phyloP scores from a whole-genome alignment of 352 stramenopile species.

The Saprolegnia diclina region DNA sequence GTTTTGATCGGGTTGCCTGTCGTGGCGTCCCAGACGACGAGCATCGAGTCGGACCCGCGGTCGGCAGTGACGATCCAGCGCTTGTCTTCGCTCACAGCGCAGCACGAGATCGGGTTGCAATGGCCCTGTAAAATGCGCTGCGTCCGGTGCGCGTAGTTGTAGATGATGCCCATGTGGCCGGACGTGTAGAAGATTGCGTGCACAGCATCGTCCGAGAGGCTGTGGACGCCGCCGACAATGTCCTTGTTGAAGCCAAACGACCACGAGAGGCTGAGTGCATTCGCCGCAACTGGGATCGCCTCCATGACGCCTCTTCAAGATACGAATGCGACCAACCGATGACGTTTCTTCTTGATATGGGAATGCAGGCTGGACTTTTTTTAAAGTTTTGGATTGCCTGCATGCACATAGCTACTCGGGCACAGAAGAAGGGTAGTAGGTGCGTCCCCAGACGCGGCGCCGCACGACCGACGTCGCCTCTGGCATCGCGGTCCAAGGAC shows the following conservation, averaged over 20 bases:
- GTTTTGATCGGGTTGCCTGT: constrained; percentile 87
- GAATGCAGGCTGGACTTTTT: too few relatives aligned
- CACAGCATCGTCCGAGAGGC: constrained; percentile 55
- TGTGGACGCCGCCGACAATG: constrained; percentile 81
- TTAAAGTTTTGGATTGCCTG: too few relatives aligned
- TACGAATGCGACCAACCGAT: neutral
- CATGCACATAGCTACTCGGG: too few relatives aligned
- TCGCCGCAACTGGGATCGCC: constrained; percentile 22
- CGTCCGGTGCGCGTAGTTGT: constrained; percentile 82
- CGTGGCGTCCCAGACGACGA: constrained; percentile 87
- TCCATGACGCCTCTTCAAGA: neutral
- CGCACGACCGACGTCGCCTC: too few relatives aligned
- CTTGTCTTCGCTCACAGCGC: constrained; percentile 87
- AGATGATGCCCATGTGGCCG: constrained; percentile 89
- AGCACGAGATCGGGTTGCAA: constrained; percentile 88
- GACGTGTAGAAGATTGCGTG: constrained; percentile 87
- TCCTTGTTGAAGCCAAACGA: constrained; percentile 91
- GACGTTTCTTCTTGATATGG: too few relatives aligned
- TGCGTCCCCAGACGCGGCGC: too few relatives aligned
- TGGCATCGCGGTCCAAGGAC: too few relatives aligned
- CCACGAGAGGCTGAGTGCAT: constrained; percentile 72
- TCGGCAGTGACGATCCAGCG: constrained; percentile 91
- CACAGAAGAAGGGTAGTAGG: too few relatives aligned
- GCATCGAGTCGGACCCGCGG: constrained; percentile 76
- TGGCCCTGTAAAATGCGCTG: constrained; percentile 88